Evolutionary conservation across 495 filamentous ascomycete species (phyloP).

Genomic region (Xylaria scruposa): DNA sequence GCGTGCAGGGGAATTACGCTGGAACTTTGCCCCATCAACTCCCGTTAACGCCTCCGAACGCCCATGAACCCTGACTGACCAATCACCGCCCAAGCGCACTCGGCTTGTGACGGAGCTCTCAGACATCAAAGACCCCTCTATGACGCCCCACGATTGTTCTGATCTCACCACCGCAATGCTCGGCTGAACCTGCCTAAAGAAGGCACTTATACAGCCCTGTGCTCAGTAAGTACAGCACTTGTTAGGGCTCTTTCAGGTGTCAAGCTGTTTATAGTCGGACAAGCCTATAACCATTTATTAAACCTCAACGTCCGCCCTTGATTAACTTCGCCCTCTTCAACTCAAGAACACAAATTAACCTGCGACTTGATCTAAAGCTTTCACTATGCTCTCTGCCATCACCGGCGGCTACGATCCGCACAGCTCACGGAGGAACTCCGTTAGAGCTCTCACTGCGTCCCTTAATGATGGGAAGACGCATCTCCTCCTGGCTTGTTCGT

Average conservation of each 20-base stretch:
- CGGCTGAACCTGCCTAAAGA: conserved; percentile 23
- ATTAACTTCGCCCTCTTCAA: neutral
- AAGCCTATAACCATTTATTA: conserved; percentile 5
- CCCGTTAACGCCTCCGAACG: neutral
- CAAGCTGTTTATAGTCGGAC: conserved; percentile 1
- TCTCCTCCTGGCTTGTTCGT: conserved; percentile 78
- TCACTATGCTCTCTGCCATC: conserved; percentile 45
- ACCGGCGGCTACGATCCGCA: conserved; percentile 44
- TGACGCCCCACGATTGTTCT: neutral
- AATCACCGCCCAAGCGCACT: conserved; percentile 25
- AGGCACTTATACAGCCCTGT: conserved; percentile 11
- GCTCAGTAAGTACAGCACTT: neutral
- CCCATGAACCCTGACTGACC: conserved; percentile 12
- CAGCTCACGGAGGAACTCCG: conserved; percentile 30
- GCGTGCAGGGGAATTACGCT: conserved; percentile 16
- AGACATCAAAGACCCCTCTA: conserved; percentile 13
- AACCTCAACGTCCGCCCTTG: neutral
- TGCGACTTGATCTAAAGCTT: too few relatives aligned
- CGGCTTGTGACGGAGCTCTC: conserved; percentile 14
- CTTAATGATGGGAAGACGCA: conserved; percentile 71
- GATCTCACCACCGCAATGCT: neutral
- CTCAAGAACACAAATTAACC: neutral
- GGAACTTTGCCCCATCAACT: neutral
- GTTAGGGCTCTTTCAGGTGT: neutral
- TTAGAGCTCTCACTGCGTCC: conserved; percentile 42